Percentiles rank a stretch among this genome's conserved stretches.
Evolutionary conservation across 2,329 filamentous ascomycete genomes (phyloP).

Genomic region (Diaporthe sp.): DNA sequence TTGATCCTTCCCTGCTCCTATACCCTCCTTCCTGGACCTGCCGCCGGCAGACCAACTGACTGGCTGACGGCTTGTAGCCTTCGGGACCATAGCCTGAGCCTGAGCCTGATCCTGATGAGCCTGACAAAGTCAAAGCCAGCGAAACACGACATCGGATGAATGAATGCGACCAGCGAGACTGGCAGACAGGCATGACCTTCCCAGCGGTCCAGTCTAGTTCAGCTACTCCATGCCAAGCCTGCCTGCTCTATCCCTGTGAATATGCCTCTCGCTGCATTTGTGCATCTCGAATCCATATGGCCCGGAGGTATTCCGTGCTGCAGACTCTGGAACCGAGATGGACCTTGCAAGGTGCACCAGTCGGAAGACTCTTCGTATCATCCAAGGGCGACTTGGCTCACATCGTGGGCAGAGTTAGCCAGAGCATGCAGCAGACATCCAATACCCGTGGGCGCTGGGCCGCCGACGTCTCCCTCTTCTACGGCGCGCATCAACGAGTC

Average conservation of each 20-base stretch:
- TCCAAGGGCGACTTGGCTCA: conserved; percentile 25
- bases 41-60: not conserved
- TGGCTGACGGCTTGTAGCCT: conserved; percentile 9
- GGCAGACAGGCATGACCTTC: conserved; percentile 9
- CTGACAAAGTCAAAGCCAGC: conserved; percentile 11
- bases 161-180: conserved; percentile 8
- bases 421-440: conserved; percentile 6
- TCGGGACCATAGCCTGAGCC: conserved; percentile 2
- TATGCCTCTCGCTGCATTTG: not conserved
- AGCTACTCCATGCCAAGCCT: no score
- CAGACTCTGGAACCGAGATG: conserved; percentile 29
- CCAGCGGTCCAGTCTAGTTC: not conserved
- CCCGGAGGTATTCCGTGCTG: conserved; percentile 6
- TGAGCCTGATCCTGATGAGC: conserved; percentile 6
- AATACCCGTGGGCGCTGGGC: conserved; percentile 20
- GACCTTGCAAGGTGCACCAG: conserved; percentile 19
- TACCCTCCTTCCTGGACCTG: conserved; percentile 33
- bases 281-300: not conserved
- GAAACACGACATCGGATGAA: conserved; percentile 25
- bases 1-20: conserved; percentile 19
- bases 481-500: conserved; percentile 16
- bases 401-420: not conserved
- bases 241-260: not conserved
- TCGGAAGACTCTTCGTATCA: conserved; percentile 26
- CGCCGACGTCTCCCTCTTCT: not conserved